Percentiles rank a stretch among this genome's conserved stretches.
These are phyloP conservation scores for Aspergillus uvarum DNA, from an alignment of 2,329 filamentous ascomycete genomes.

Conservation along the genomic window DNA sequence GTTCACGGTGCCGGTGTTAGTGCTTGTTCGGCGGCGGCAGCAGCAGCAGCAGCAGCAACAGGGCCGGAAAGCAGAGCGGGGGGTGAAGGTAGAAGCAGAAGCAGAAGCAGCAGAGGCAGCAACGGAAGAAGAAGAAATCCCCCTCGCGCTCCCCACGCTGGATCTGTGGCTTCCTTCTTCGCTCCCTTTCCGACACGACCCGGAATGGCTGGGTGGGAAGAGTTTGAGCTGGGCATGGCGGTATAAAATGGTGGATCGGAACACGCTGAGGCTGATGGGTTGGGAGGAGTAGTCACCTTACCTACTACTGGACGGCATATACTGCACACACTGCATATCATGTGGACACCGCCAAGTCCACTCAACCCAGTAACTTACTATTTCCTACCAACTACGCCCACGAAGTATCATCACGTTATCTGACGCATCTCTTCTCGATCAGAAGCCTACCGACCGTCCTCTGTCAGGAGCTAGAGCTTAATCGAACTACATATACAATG, in stretches of 20 bases:
- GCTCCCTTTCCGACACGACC: slow-evolving; percentile 2
- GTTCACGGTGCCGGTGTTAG: slow-evolving; percentile 37
- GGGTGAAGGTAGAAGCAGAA: not conserved
- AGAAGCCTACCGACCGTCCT: no score
- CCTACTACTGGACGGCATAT: slow-evolving; percentile 30
- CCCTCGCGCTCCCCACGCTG: slow-evolving; percentile 32
- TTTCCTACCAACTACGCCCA: no score
- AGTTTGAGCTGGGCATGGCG: slow-evolving; percentile 39
- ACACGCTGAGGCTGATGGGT: slow-evolving; percentile 31
- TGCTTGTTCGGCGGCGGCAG: not conserved
- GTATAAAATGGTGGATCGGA: slow-evolving; percentile 41
- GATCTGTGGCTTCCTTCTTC: slow-evolving; percentile 20
- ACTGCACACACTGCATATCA: slow-evolving; percentile 9
- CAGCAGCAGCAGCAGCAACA: not conserved
- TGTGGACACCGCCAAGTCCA: no score
- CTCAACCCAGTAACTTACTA: no score
- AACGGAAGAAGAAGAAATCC: slow-evolving; percentile 8
- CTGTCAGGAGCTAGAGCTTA: no score
- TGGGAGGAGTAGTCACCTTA: slow-evolving; percentile 22
- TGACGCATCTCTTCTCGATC: no score
- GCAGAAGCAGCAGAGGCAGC: not conserved
- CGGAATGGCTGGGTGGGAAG: no score
- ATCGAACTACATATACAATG: no score
- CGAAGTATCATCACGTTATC: no score
- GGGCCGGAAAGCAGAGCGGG: no score